Evolutionary conservation across 108 stramenopile species (phyloP).

Genomic region (Craspedostauros australis): DNA sequence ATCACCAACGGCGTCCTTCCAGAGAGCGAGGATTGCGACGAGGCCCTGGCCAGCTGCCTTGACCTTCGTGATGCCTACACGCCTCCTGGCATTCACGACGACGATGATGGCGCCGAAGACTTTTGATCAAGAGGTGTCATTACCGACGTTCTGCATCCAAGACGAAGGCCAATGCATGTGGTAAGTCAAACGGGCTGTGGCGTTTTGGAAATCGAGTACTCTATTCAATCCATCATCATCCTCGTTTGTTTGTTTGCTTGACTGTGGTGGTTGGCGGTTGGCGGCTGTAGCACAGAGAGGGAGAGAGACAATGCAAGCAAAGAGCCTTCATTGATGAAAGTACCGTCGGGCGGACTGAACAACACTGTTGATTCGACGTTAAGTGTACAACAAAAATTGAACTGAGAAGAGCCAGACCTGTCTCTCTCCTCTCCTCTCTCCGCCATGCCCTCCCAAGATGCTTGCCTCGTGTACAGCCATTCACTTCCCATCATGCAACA

Average conservation of each 20-base stretch:
- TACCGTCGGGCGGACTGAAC: conserved; percentile 45
- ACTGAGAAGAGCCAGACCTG: conserved; percentile 4
- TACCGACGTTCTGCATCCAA: not conserved
- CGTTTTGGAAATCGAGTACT: not conserved
- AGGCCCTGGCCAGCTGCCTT: conserved; percentile 52
- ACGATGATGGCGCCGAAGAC: conserved; percentile 32
- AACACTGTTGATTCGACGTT: conserved; percentile 40
- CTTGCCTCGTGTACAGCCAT: no score
- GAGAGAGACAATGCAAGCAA: no score
- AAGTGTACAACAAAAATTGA: conserved; percentile 37
- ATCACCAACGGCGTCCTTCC: conserved; percentile 56
- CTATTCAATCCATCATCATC: not conserved
- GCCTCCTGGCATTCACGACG: conserved; percentile 48
- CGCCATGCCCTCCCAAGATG: not conserved
- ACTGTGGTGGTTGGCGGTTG: not conserved
- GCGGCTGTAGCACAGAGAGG: not conserved
- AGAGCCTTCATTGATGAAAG: conserved; percentile 21
- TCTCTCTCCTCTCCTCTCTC: not conserved
- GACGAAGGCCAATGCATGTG: not conserved
- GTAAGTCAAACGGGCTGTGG: not conserved
- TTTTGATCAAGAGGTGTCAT: not conserved
- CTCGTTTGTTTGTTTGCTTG: not conserved
- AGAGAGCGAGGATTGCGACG: conserved; percentile 71
- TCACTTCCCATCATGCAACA: not conserved
- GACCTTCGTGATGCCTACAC: conserved; percentile 63